These are phyloP conservation scores for Arabidopsis thaliana DNA, from an alignment of 345 rosid species.

Conservation along the genomic window DNA sequence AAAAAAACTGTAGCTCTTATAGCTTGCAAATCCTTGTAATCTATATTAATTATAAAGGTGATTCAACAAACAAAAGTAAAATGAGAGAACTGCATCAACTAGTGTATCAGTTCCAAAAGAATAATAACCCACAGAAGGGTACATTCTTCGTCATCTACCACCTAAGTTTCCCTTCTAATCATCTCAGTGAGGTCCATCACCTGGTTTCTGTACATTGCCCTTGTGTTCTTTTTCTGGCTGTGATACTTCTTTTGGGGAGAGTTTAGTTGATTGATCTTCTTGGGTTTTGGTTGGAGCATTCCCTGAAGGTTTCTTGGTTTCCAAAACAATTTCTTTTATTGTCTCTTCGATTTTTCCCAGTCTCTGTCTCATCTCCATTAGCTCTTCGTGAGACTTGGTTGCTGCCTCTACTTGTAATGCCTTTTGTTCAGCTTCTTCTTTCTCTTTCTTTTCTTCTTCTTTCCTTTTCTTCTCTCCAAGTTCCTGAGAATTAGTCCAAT, in stretches of 20 bases:
- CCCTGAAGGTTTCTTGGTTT: slow-evolving; percentile 57
- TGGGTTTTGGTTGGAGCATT: slow-evolving; percentile 43
- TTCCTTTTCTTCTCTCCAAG: slow-evolving; percentile 60
- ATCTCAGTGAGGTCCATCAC: slow-evolving; percentile 14
- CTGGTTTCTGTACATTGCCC: slow-evolving; percentile 27
- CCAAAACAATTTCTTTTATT: slow-evolving; percentile 65
- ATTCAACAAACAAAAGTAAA: slow-evolving; percentile 1
- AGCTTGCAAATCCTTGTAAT: slow-evolving; percentile 2
- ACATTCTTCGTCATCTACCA: neutral
- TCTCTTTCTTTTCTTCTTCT: slow-evolving; percentile 62
- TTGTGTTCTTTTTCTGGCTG: slow-evolving; percentile 14
- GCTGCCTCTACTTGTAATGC: slow-evolving; percentile 52
- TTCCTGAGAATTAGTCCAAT: slow-evolving; percentile 51
- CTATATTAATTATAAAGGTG: neutral
- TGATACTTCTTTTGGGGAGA: slow-evolving; percentile 12
- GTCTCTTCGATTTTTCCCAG: slow-evolving; percentile 73
- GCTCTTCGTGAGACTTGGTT: slow-evolving; percentile 47
- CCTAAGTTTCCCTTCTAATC: slow-evolving; percentile 23
- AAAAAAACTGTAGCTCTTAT: neutral
- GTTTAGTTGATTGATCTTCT: slow-evolving; percentile 44
- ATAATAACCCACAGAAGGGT: neutral
- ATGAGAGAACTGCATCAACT: neutral
- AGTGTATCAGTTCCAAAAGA: slow-evolving; percentile 2
- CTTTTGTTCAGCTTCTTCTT: slow-evolving; percentile 54
- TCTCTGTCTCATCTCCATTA: slow-evolving; percentile 71